Conservation (phyloP, 345 rosid species). For the Turritis glabra region DNA sequence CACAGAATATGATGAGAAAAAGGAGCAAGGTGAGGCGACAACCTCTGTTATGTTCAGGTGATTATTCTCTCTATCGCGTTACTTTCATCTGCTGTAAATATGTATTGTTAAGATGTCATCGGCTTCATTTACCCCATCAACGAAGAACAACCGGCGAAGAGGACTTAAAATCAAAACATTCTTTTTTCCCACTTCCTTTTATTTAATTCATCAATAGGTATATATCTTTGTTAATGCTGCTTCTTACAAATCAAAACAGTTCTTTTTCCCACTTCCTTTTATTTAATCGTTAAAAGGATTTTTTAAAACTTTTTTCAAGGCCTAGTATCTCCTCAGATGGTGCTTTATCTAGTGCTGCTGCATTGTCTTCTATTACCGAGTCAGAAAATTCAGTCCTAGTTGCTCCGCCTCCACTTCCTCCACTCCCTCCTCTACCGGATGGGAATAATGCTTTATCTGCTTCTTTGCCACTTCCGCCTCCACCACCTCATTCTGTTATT, state of each 20-base stretch:
- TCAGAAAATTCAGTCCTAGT: slow-evolving; percentile 59
- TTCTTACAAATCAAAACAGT: neutral
- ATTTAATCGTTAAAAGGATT: neutral
- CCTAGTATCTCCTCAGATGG: slow-evolving; percentile 72
- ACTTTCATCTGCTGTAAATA: neutral
- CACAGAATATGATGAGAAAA: slow-evolving; percentile 84
- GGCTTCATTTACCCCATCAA: slow-evolving; percentile 69
- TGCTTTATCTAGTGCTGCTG: slow-evolving; percentile 59
- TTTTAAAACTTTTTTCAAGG: slow-evolving; percentile 48
- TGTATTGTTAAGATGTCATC: slow-evolving; percentile 18
- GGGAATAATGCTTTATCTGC: slow-evolving; percentile 42
- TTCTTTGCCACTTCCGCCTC: slow-evolving; percentile 87
- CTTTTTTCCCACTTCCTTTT: no score
- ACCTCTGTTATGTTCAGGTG: slow-evolving; percentile 98
- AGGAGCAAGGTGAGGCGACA: slow-evolving; percentile 91
- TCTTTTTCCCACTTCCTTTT: slow-evolving; percentile 19
- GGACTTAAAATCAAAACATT: slow-evolving; percentile 73
- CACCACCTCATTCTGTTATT: slow-evolving; percentile 32
- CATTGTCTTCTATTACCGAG: slow-evolving; percentile 60
- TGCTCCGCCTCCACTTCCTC: slow-evolving; percentile 62
- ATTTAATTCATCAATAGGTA: slow-evolving; percentile 82
- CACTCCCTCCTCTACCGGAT: slow-evolving; percentile 80
- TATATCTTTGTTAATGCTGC: slow-evolving; percentile 3
- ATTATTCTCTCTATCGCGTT: neutral
- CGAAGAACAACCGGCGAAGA: slow-evolving; percentile 80